Evolutionary conservation across 2,329 filamentous ascomycete genomes (phyloP).

Genomic region (Graphiopsis chlorocephala): DNA sequence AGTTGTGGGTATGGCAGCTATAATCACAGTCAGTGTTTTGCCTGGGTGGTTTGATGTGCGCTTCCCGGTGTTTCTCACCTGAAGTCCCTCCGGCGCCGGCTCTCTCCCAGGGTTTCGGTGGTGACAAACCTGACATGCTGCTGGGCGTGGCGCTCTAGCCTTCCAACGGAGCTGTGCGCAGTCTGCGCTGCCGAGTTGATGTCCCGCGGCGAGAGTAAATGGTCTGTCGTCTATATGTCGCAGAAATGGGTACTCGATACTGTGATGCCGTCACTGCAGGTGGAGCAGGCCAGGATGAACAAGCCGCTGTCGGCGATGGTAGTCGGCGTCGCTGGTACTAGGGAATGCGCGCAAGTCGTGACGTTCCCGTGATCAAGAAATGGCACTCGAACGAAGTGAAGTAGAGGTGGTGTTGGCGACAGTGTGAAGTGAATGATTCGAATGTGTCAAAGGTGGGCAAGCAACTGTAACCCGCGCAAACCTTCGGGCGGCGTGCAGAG

Average conservation of each 20-base stretch:
- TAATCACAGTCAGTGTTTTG: not conserved
- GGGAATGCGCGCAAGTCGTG: not conserved
- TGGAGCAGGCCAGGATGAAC: not conserved
- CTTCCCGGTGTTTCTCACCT: constrained; percentile 23
- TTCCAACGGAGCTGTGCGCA: not conserved
- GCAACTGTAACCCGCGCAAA: not conserved
- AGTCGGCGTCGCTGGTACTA: not conserved
- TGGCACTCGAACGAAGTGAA: not conserved
- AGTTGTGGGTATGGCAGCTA: constrained; percentile 45
- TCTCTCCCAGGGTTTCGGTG: constrained; percentile 96
- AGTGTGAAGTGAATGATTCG: not conserved
- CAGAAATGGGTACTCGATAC: not conserved
- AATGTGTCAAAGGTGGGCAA: not conserved
- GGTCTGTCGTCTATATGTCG: not conserved
- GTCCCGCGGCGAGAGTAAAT: not conserved
- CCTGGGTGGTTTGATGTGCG: not conserved
- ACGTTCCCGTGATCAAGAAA: not conserved
- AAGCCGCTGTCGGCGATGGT: constrained; percentile 9
- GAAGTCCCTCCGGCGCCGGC: constrained; percentile 56
- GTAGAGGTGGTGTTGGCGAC: not conserved
- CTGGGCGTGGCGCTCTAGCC: not conserved
- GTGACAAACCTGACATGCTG: constrained; percentile 52
- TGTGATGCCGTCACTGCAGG: constrained; percentile 11
- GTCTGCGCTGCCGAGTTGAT: not conserved
- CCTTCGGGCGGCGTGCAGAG: not conserved